Base-by-base conservation (phyloP, 305 asterid species). In the Fraxinus baroniana region DNA sequence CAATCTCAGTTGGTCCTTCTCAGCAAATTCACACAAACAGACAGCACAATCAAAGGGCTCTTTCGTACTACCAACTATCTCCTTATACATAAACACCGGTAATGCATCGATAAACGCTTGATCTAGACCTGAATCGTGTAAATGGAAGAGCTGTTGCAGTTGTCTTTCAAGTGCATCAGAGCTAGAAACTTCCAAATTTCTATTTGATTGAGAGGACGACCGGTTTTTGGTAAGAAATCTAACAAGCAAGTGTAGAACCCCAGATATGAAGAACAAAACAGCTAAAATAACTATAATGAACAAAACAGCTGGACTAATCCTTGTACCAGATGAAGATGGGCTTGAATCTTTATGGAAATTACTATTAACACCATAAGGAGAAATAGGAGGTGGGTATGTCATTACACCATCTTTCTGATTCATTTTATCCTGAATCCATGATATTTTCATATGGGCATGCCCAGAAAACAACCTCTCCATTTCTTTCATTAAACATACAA, bases 31-130 rank as follows among this genome's bases (percentile, higher is more conserved):
- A 83, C 98, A 88, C 89, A 96, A 89, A 80, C 99, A 96, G 55
- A 96, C 98, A 0, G 99, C 97, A 80, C 99, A 96, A 85, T 96
- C 99, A 52, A 94, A 91, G 7, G 95, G 99, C 91, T 97, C 98
- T 76, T 91, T 92, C 5, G 95, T 91, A 30, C 98, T 97, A 30
- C 98, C 98, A 12, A 92, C 94, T 15, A 96, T 93, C 86, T 96
- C 99, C 86, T 89, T 94, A 18, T 93, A 97, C 24, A 93, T 84
- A 78, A 97, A 97, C 0, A 94, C 93, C 0, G 99, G 99, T 76
- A 97, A 88, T 7, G 99, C 94, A 83, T 97, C 99, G 35, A 93
- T 93, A 78, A 92, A 93, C 71, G 97, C 92, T 81, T 94, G 98
- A 88, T 97, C 99, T 81, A 95, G 82, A 73, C 99, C 99, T 2